These are phyloP conservation scores for Ustulina deusta DNA, from an alignment of 2,329 filamentous ascomycete genomes.

Conservation along the genomic window DNA sequence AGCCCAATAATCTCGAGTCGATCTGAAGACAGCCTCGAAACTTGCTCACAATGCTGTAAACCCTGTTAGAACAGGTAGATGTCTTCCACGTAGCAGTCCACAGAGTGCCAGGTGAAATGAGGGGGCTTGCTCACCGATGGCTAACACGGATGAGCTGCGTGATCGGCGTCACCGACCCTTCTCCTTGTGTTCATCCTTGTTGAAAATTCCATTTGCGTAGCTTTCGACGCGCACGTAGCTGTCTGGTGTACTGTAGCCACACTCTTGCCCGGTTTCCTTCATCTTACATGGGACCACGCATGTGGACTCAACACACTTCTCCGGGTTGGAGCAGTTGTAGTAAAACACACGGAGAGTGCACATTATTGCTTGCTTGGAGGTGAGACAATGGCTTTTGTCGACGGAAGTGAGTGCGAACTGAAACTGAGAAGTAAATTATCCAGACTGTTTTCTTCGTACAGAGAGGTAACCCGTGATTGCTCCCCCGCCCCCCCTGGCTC, in stretches of 20 bases:
- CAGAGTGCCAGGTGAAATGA: not conserved
- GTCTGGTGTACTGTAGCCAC: slow-evolving; percentile 10
- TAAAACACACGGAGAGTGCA: slow-evolving; percentile 1
- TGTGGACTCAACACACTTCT: slow-evolving; percentile 14
- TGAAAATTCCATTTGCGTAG: slow-evolving; percentile 15
- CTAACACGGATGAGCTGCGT: not conserved
- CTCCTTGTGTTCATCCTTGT: slow-evolving; percentile 14
- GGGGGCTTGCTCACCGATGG: slow-evolving; percentile 3
- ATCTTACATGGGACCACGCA: not conserved
- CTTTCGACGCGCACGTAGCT: slow-evolving; percentile 9
- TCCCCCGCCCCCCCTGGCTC: not conserved
- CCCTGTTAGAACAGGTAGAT: not conserved
- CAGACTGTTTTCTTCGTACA: not conserved
- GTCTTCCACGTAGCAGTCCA: not conserved
- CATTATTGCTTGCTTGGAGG: slow-evolving; percentile 12
- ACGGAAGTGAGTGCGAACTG: not conserved
- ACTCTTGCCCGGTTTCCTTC: not conserved
- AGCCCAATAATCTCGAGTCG: not conserved
- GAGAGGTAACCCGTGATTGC: not conserved
- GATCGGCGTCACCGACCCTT: slow-evolving; percentile 7
- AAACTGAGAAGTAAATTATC: not conserved
- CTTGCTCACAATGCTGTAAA: not conserved
- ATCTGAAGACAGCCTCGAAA: not conserved
- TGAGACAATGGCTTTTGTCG: not conserved
- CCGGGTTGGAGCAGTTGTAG: slow-evolving; percentile 17